Conservation (phyloP, 1,139 yeast species). For the Candida neerlandica region DNA sequence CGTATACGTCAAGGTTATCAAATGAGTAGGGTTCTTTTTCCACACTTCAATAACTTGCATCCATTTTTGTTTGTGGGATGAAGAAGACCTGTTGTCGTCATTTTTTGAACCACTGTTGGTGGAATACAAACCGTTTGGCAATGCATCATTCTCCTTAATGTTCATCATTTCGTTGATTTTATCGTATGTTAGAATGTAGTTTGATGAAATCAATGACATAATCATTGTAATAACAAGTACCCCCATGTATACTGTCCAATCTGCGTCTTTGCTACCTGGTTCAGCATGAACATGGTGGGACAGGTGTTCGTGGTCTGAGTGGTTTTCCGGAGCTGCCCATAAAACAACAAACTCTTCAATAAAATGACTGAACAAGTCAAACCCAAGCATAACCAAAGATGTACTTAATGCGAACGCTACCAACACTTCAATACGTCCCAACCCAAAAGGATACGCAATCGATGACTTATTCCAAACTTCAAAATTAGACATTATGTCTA, state of each 20-base stretch:
- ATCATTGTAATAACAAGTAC: slow-evolving; percentile 30
- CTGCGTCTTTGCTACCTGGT: slow-evolving; percentile 33
- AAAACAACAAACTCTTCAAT: slow-evolving; percentile 69
- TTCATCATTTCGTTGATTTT: slow-evolving; percentile 36
- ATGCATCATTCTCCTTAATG: slow-evolving; percentile 3
- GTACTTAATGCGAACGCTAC: slow-evolving; percentile 87
- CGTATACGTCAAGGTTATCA: slow-evolving; percentile 62
- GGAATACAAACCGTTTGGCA: not conserved
- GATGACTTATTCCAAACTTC: slow-evolving; percentile 91
- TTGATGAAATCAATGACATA: slow-evolving; percentile 41
- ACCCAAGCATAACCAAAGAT: slow-evolving; percentile 85
- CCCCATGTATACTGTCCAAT: slow-evolving; percentile 35
- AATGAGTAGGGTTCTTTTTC: slow-evolving; percentile 61
- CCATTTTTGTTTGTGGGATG: not conserved
- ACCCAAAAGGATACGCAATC: slow-evolving; percentile 85
- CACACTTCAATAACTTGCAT: slow-evolving; percentile 15
- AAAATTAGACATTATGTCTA: slow-evolving; percentile 82
- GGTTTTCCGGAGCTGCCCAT: slow-evolving; percentile 43
- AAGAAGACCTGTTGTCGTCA: slow-evolving; percentile 10
- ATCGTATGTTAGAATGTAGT: slow-evolving; percentile 37
- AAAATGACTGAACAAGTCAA: slow-evolving; percentile 83
- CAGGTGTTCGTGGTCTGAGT: slow-evolving; percentile 29
- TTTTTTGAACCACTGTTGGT: not conserved
- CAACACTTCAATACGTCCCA: slow-evolving; percentile 84
- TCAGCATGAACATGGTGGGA: slow-evolving; percentile 59